Evolutionary conservation across 2,329 filamentous ascomycete species (phyloP).

Genomic region (Fusarium continuum): DNA sequence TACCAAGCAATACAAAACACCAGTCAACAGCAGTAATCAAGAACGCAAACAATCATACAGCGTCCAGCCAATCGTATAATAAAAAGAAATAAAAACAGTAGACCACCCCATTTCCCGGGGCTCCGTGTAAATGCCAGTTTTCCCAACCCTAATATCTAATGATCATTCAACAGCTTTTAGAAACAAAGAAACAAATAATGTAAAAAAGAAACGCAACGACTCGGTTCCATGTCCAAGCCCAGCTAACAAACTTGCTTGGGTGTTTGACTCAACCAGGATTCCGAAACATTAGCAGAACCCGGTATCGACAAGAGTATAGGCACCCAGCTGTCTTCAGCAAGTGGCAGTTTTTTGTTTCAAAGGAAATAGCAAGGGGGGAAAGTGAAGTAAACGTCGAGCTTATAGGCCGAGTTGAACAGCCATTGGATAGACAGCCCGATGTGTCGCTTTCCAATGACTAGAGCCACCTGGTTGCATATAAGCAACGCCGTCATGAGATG

Average conservation of each 20-base stretch:
- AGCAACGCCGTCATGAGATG: constrained; percentile 36
- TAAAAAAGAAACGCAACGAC: background rate
- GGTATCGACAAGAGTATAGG: background rate
- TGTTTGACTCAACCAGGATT: background rate
- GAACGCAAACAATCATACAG: constrained; percentile 2
- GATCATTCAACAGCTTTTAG: constrained; percentile 16
- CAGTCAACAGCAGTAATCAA: constrained; percentile 8
- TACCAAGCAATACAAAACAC: background rate
- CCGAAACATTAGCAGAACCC: background rate
- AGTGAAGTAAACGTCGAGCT: constrained; percentile 6
- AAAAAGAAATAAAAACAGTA: constrained; percentile 1
- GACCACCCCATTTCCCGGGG: constrained; percentile 11
- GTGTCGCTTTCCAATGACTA: constrained; percentile 17
- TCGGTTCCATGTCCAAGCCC: background rate
- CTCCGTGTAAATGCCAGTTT: constrained; percentile 36
- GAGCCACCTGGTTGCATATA: constrained; percentile 12
- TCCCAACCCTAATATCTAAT: constrained; percentile 25
- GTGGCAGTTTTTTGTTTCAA: background rate
- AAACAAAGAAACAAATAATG: background rate
- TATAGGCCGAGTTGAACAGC: constrained; percentile 10
- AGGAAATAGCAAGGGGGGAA: background rate
- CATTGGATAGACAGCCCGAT: constrained; percentile 15
- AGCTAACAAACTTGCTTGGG: constrained; percentile 6
- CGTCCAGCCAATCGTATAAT: background rate
- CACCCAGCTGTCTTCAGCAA: constrained; percentile 1